Percentiles rank a stretch among this genome's conserved stretches.
Evolutionary conservation across 1,284 basidiomycete genomes (phyloP).

Genomic region (Xerocomus minutiporus): DNA sequence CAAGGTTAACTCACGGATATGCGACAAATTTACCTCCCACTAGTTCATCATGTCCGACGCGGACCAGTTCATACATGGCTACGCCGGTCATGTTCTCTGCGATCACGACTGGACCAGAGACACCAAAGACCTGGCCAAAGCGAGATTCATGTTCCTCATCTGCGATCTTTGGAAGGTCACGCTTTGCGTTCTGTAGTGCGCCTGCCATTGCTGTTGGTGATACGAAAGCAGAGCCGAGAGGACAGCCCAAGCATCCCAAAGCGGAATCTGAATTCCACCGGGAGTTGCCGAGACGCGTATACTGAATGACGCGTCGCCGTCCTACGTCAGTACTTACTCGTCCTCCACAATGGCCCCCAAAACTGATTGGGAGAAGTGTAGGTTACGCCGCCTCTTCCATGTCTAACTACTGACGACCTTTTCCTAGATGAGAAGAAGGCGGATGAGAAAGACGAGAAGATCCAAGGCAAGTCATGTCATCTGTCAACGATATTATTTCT

Average conservation of each 20-base stretch:
- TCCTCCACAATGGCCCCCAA: slow-evolving; percentile 73
- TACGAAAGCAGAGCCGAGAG: neutral
- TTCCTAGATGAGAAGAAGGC: slow-evolving; percentile 72
- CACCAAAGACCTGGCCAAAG: slow-evolving; percentile 89
- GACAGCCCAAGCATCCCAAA: slow-evolving; percentile 18
- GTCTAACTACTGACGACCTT: slow-evolving; percentile 9
- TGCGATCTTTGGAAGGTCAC: slow-evolving; percentile 77
- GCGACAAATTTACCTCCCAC: slow-evolving; percentile 66
- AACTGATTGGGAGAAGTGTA: slow-evolving; percentile 96
- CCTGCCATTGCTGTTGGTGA: slow-evolving; percentile 66
- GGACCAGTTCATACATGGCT: slow-evolving; percentile 96
- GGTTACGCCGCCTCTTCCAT: slow-evolving; percentile 22
- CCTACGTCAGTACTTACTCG: slow-evolving; percentile 13
- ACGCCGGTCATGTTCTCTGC: slow-evolving; percentile 95
- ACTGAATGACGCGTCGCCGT: slow-evolving; percentile 32
- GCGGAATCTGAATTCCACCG: slow-evolving; percentile 30
- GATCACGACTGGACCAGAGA: slow-evolving; percentile 95
- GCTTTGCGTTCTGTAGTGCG: slow-evolving; percentile 86
- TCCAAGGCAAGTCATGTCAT: slow-evolving; percentile 60
- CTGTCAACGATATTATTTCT: neutral
- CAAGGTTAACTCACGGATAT: slow-evolving; percentile 1
- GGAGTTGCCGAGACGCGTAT: slow-evolving; percentile 28
- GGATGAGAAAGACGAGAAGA: slow-evolving; percentile 88
- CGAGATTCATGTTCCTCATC: slow-evolving; percentile 88
- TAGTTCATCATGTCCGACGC: slow-evolving; percentile 96